Base-by-base conservation (phyloP, 495 filamentous ascomycete genomes). In the Aspergillus homomorphus region DNA sequence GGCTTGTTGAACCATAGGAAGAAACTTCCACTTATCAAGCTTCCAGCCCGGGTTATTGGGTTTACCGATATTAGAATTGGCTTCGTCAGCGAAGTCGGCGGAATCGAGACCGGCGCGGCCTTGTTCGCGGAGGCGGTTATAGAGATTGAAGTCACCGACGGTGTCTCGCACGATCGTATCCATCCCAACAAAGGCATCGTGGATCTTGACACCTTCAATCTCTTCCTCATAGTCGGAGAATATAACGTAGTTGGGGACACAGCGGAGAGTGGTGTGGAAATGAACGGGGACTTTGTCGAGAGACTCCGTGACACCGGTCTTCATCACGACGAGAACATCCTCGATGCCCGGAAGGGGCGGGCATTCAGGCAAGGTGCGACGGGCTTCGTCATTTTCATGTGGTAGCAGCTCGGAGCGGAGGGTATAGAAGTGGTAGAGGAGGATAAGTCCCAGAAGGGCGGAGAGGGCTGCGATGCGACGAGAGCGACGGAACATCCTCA, bases 1-100 rank as follows among this genome's bases (percentile, higher is more conserved):
- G 1, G 81, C 73, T 57, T 77, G 70, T 56, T 78, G 72, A 3
- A 80, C 70, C 79, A 84, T 84, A 15, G 81, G 81, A 15, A 85
- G 61, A 59, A 81, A 80, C 66, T 84, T 85, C 80, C 80, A 85
- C 61, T 84, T 83, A 58, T 85, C 82, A 18, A 85, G 72, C 33
- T 80, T 80, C 81, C 81, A 84, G 22, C 77, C 77, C 0, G 77
- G 75, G 57, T 79, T 79, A 26, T 77, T 77, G 1, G 76, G 75
- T 56, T 77, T 77, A 7, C 76, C 76, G 21, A 77, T 70, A 28
- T 69, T 70, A n/a, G 75, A 75, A 49, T 79, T 79, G 21, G 69
- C 75, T 49, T 76, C 76, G 60, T 78, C 71, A 16, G 71, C 69
- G 54, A 75, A 72, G 38, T 80, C 75, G 18, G 64, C 58, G 23